These are phyloP conservation scores for Abrus pulchellus DNA, from an alignment of 306 rosid genomes.

Conservation along the genomic window DNA sequence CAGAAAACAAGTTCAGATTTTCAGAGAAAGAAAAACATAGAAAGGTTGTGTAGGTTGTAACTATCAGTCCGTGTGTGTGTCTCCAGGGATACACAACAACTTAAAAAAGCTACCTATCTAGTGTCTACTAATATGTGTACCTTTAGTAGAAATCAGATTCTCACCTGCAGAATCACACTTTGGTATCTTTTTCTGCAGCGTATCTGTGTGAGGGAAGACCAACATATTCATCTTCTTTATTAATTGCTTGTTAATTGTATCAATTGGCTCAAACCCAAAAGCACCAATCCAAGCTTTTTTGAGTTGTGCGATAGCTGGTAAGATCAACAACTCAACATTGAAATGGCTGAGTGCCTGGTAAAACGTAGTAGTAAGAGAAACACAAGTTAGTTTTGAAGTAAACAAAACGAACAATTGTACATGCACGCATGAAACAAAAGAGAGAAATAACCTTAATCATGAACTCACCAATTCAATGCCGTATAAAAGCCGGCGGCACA, in stretches of 20 bases:
- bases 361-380: slow-evolving; percentile 41
- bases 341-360: slow-evolving; percentile 66
- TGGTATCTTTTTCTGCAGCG: slow-evolving; percentile 62
- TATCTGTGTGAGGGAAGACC: slow-evolving; percentile 58
- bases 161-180: slow-evolving; percentile 38
- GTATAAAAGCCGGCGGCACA: slow-evolving; percentile 69
- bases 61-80: background rate
- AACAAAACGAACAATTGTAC: slow-evolving; percentile 13
- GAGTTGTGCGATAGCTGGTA: slow-evolving; percentile 65
- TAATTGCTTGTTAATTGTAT: slow-evolving; percentile 42
- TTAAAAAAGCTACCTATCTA: background rate
- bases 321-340: slow-evolving; percentile 70
- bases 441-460: slow-evolving; percentile 15
- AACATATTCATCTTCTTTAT: slow-evolving; percentile 59
- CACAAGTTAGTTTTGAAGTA: background rate
- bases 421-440: background rate
- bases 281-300: slow-evolving; percentile 64
- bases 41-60: slow-evolving; percentile 5
- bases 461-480: slow-evolving; percentile 71
- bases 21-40: background rate
- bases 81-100: background rate
- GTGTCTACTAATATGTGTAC: slow-evolving; percentile 26
- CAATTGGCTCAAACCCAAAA: slow-evolving; percentile 75
- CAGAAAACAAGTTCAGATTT: background rate
- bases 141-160: background rate